phyloP scores from a whole-genome alignment of 2,329 filamentous ascomycete genomes.

The Neonectria neomacrospora region DNA sequence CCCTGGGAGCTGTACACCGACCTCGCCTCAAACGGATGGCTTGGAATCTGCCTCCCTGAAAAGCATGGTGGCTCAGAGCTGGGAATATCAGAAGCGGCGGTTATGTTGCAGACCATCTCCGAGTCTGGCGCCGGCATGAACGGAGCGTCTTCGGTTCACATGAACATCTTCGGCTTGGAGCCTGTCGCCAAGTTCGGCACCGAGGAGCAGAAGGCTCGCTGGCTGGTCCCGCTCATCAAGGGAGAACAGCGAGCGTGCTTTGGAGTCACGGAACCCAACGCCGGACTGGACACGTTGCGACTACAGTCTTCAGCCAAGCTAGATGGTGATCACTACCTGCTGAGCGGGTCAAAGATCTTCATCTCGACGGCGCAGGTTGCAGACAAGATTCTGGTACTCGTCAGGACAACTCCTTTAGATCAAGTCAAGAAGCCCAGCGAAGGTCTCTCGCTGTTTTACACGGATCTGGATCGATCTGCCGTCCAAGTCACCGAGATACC shows the following conservation, averaged over 20 bases:
- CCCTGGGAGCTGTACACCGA: slow-evolving; percentile 24
- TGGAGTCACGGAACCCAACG: slow-evolving; percentile 73
- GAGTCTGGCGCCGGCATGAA: slow-evolving; percentile 28
- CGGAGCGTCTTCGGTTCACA: slow-evolving; percentile 27
- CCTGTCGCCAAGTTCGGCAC: slow-evolving; percentile 28
- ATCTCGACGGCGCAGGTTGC: slow-evolving; percentile 28
- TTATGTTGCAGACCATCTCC: slow-evolving; percentile 29
- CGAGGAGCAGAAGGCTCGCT: slow-evolving; percentile 18
- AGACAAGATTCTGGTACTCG: slow-evolving; percentile 24
- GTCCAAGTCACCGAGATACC: slow-evolving; percentile 24
- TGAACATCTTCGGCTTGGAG: slow-evolving; percentile 31
- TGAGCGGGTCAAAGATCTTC: slow-evolving; percentile 26
- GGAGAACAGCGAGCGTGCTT: slow-evolving; percentile 27
- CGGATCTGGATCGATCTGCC: slow-evolving; percentile 20
- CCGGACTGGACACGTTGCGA: slow-evolving; percentile 46
- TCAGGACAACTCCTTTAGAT: slow-evolving; percentile 19
- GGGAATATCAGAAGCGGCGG: slow-evolving; percentile 18
- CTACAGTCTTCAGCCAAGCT: slow-evolving; percentile 13
- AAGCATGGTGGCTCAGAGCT: slow-evolving; percentile 20
- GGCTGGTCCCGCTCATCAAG: slow-evolving; percentile 15
- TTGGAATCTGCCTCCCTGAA: slow-evolving; percentile 26
- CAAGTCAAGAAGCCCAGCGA: slow-evolving; percentile 20
- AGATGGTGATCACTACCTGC: slow-evolving; percentile 7
- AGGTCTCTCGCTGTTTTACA: slow-evolving; percentile 26
- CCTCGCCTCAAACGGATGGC: slow-evolving; percentile 23